Percentiles rank a stretch among this genome's conserved stretches.
Conservation (phyloP, 1,139 yeast species). For the Candida sojae region DNA sequence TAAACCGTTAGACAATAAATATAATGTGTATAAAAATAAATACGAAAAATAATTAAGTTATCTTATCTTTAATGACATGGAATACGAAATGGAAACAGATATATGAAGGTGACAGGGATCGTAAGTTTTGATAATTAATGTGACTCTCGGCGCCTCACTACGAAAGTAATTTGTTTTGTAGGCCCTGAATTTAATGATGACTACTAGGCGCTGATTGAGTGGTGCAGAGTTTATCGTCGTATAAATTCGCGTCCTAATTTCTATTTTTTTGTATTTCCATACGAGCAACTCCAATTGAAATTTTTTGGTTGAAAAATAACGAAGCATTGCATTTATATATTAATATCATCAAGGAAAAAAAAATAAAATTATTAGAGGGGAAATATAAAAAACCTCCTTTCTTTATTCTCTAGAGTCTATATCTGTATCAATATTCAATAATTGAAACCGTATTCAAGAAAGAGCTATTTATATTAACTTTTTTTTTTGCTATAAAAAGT, state of each 20-base stretch:
- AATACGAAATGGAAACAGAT: not conserved
- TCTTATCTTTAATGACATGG: too few species aligned
- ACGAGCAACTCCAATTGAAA: not conserved
- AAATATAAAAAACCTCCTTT: not conserved
- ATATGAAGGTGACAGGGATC: not conserved
- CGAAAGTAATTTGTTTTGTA: too few species aligned
- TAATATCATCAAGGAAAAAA: not conserved
- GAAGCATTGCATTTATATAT: not conserved
- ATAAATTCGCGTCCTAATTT: not conserved
- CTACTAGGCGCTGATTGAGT: not conserved
- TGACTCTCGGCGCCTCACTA: too few species aligned
- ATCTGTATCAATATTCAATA: not conserved
- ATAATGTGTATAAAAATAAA: not conserved
- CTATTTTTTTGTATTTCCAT: not conserved
- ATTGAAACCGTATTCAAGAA: not conserved
- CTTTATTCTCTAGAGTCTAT: not conserved
- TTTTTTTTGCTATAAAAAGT: not conserved
- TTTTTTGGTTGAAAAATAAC: not conserved
- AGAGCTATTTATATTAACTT: not conserved
- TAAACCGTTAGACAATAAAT: not conserved
- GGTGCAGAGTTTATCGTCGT: not conserved
- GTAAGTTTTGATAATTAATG: not conserved
- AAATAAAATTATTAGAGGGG: not conserved
- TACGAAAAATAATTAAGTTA: too few species aligned
- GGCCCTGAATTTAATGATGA: not conserved